phyloP scores from a whole-genome alignment of 1,139 yeast genomes.

The Lodderomyces jiufengensis region DNA sequence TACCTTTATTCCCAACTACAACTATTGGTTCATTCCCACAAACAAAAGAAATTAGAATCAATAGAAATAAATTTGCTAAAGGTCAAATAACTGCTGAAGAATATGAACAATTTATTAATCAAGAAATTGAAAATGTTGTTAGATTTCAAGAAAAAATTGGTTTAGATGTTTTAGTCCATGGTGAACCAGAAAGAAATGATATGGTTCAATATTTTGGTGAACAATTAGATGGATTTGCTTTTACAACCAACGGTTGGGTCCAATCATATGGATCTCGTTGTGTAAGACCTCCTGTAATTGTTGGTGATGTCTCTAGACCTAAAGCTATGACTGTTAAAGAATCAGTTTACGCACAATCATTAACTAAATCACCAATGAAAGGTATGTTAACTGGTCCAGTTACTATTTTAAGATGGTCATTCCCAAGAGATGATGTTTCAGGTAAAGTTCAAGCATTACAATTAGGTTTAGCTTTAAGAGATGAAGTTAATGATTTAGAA shows the following conservation, averaged over 20 bases:
- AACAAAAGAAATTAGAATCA: slow-evolving; percentile 97
- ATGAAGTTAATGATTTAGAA: slow-evolving; percentile 97
- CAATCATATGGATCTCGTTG: slow-evolving; percentile 99
- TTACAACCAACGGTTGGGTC: slow-evolving; percentile 99
- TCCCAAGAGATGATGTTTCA: slow-evolving; percentile 98
- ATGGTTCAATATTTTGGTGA: slow-evolving; percentile 99
- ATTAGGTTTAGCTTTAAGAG: slow-evolving; percentile 96
- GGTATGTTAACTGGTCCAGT: slow-evolving; percentile 99
- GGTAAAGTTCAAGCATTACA: slow-evolving; percentile 95
- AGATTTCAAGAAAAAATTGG: slow-evolving; percentile 99
- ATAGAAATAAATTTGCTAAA: slow-evolving; percentile 97
- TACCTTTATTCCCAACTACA: slow-evolving; percentile 99
- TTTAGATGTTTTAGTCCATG: slow-evolving; percentile 96
- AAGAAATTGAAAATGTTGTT: slow-evolving; percentile 93
- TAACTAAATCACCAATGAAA: slow-evolving; percentile 94
- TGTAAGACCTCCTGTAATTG: slow-evolving; percentile 98
- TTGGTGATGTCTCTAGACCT: slow-evolving; percentile 99
- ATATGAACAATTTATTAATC: slow-evolving; percentile 92
- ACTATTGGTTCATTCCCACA: slow-evolving; percentile 99
- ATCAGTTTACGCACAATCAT: slow-evolving; percentile 97
- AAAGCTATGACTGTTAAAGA: slow-evolving; percentile 98
- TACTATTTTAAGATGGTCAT: slow-evolving; percentile 99
- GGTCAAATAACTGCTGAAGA: slow-evolving; percentile 93
- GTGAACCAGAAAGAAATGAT: slow-evolving; percentile 99
- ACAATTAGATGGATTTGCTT: slow-evolving; percentile 95